Conservation (phyloP, 345 rosid species). For the Hibiscus syriacus region DNA sequence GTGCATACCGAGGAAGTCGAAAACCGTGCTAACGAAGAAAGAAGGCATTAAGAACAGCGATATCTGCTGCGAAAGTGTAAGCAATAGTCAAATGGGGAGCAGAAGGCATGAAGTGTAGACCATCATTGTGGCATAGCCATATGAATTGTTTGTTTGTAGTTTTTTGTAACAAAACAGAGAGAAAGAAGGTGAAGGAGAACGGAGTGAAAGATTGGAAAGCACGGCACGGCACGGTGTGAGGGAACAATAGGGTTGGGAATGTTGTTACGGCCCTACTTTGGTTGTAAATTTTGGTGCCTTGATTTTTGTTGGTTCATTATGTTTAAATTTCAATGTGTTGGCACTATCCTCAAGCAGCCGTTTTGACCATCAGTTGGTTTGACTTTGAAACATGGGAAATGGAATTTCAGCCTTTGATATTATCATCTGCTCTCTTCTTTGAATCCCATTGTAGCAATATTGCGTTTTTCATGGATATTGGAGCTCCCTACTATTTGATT, state of each 20-base stretch:
- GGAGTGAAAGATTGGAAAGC: neutral
- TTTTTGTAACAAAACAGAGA: neutral
- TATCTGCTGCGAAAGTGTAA: neutral
- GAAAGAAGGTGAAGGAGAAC: too few species aligned
- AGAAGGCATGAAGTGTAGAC: slow-evolving; percentile 14
- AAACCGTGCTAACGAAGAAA: slow-evolving; percentile 27
- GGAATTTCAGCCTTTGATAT: slow-evolving; percentile 2
- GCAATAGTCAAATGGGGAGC: neutral
- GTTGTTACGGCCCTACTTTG: neutral
- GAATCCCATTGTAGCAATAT: too few species aligned
- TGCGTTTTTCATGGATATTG: neutral
- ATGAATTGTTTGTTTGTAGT: slow-evolving; percentile 17
- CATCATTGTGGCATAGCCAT: slow-evolving; percentile 4
- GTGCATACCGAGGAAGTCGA: slow-evolving; percentile 45
- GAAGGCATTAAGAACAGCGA: slow-evolving; percentile 1
- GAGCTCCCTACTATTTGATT: neutral
- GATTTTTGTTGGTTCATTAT: neutral
- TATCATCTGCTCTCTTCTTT: too few species aligned
- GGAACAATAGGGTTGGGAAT: neutral
- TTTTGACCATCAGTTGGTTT: neutral
- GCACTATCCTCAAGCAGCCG: neutral
- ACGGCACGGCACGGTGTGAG: slow-evolving; percentile 7
- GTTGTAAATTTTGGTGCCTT: neutral
- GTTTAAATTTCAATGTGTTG: slow-evolving; percentile 3
- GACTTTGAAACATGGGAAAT: slow-evolving; percentile 13